Evolutionary conservation across 305 asterid species (phyloP).

Genomic region (Petunia hybrid): DNA sequence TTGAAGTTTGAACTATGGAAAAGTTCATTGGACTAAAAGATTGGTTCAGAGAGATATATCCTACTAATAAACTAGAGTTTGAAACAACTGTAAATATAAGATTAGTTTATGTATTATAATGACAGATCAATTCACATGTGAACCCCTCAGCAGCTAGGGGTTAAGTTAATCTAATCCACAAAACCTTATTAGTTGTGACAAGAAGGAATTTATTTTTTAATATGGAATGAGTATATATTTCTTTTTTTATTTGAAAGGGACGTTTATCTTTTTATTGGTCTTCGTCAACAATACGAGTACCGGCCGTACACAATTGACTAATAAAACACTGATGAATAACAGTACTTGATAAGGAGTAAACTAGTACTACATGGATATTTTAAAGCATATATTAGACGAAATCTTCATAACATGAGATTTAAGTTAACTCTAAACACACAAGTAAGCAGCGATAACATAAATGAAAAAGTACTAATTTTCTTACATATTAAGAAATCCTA

Average conservation of each 20-base stretch:
- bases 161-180: neutral
- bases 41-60: constrained; percentile 26
- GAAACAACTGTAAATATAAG: constrained; percentile 48
- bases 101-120: constrained; percentile 29
- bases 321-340: neutral
- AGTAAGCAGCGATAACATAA: neutral
- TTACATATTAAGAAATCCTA: neutral
- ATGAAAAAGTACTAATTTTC: too few relatives aligned
- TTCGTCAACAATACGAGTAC: constrained; percentile 18
- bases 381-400: neutral
- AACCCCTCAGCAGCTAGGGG: constrained; percentile 29
- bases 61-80: constrained; percentile 36
- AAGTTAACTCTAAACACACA: neutral
- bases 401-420: neutral
- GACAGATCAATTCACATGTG: constrained; percentile 61
- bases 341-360: neutral
- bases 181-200: constrained; percentile 16
- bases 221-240: constrained; percentile 2
- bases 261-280: neutral
- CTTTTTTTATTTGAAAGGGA: neutral
- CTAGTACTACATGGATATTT: neutral
- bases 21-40: constrained; percentile 47
- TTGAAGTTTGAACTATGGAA: constrained; percentile 39
- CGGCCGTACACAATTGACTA: constrained; percentile 24
- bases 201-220: constrained; percentile 15